Evolutionary conservation across 257 asterid species (phyloP).

Genomic region (Forsythia viridissima): DNA sequence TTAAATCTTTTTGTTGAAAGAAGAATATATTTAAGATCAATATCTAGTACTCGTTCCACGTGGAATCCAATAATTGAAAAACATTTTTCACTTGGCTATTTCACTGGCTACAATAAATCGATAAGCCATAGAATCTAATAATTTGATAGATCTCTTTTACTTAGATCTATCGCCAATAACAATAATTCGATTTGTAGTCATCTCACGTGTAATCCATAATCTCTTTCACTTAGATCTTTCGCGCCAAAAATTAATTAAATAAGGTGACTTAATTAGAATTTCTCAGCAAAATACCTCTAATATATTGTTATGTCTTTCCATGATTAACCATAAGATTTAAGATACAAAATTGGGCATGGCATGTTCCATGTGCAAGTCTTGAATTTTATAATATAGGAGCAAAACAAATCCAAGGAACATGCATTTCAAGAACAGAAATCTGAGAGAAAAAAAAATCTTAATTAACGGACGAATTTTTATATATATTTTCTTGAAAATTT

Average conservation of each 20-base stretch:
- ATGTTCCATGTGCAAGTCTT: slow-evolving; percentile 1
- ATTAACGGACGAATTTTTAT: not conserved
- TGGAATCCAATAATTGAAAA: not conserved
- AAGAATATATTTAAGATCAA: no score
- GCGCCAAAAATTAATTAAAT: not conserved
- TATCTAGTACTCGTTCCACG: not conserved
- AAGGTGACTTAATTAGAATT: no score
- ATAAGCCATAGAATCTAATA: not conserved
- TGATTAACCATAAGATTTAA: not conserved
- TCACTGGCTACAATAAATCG: no score
- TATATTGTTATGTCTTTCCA: not conserved
- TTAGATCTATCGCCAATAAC: not conserved
- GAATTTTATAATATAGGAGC: not conserved
- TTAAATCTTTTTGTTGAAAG: not conserved
- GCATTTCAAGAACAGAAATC: not conserved
- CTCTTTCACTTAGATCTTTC: not conserved
- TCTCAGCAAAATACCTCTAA: not conserved
- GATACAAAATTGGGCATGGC: not conserved
- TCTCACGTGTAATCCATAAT: not conserved
- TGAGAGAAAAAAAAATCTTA: not conserved
- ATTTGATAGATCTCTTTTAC: slow-evolving; percentile 20
- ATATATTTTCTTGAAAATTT: not conserved
- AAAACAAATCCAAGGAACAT: not conserved
- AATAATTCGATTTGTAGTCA: not conserved
- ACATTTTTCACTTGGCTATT: not conserved